Percentiles rank a stretch among this genome's conserved stretches.
Conservation (phyloP, 2,329 filamentous ascomycete genomes). For the Drechslerella stenobrocha region DNA sequence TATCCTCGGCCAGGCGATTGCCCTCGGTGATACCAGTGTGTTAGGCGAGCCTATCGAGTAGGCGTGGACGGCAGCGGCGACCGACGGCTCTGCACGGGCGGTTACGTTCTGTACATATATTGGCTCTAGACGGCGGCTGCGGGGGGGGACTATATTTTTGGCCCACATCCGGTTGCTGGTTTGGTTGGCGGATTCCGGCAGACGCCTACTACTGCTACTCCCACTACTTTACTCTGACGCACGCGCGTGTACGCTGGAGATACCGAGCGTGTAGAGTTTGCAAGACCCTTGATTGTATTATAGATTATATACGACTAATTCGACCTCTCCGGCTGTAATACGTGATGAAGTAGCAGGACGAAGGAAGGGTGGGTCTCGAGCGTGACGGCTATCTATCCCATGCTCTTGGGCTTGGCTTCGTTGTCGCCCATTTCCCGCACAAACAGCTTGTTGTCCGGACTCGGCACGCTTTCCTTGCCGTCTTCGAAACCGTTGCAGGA, state of each 20-base stretch:
- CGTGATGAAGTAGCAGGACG: too few species aligned
- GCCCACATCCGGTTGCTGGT: too few species aligned
- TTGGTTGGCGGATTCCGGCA: too few species aligned
- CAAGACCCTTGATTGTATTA: constrained; percentile 39
- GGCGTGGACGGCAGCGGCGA: too few species aligned
- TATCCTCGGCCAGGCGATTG: constrained; percentile 97
- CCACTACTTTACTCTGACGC: too few species aligned
- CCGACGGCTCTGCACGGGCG: too few species aligned
- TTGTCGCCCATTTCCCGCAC: constrained; percentile 82
- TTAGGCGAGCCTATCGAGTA: constrained; percentile 50
- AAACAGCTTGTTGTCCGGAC: constrained; percentile 72
- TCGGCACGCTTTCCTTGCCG: constrained; percentile 74
- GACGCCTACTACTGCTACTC: too few species aligned
- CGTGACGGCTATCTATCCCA: constrained; percentile 64
- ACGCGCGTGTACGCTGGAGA: constrained; percentile 11
- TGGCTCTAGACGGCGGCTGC: constrained; percentile 8
- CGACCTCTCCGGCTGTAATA: constrained; percentile 7
- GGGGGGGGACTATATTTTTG: background rate
- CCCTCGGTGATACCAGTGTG: constrained; percentile 66
- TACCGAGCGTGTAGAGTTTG: constrained; percentile 10
- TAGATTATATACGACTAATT: constrained; percentile 28
- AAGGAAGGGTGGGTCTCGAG: too few species aligned
- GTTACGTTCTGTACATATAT: background rate
- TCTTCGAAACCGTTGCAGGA: constrained; percentile 87
- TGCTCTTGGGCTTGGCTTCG: constrained; percentile 82